Evolutionary conservation across 2,329 filamentous ascomycete species (phyloP).

Genomic region (Microascus cirrosus): DNA sequence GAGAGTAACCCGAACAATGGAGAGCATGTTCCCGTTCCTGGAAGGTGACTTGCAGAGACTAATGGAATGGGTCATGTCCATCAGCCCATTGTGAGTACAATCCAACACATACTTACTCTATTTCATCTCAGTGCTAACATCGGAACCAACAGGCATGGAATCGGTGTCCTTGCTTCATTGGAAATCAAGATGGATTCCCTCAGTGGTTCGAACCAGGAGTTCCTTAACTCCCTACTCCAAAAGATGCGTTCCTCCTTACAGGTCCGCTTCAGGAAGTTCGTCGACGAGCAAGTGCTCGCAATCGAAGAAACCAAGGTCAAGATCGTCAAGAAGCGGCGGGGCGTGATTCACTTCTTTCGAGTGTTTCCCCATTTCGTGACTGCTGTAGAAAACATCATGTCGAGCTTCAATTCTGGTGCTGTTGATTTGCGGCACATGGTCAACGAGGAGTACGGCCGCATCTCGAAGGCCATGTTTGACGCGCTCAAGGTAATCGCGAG

Average conservation of each 20-base stretch:
- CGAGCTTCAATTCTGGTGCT: conserved; percentile 36
- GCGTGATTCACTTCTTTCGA: conserved; percentile 89
- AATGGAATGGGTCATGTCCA: conserved; percentile 71
- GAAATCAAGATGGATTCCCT: conserved; percentile 71
- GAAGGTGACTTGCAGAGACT: conserved; percentile 66
- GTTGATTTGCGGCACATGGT: conserved; percentile 63
- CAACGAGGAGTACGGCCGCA: conserved; percentile 76
- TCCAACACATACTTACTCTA: neutral
- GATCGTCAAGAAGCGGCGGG: conserved; percentile 87
- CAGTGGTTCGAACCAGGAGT: conserved; percentile 88
- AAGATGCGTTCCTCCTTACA: conserved; percentile 67
- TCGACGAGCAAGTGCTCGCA: conserved; percentile 88
- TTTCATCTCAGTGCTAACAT: conserved; percentile 7
- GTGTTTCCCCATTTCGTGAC: conserved; percentile 82
- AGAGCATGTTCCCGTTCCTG: conserved; percentile 76
- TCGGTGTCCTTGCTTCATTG: conserved; percentile 72
- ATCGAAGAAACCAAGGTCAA: conserved; percentile 99
- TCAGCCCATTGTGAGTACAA: conserved; percentile 65
- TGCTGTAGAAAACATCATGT: conserved; percentile 75
- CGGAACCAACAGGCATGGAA: conserved; percentile 55
- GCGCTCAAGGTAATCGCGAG: conserved; percentile 87
- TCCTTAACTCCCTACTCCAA: conserved; percentile 67
- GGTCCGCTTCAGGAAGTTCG: conserved; percentile 72
- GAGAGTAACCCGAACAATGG: conserved; percentile 77
- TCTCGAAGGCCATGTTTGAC: conserved; percentile 95